Conservation (phyloP, 805 yeast species). For the Candida maltosa region DNA sequence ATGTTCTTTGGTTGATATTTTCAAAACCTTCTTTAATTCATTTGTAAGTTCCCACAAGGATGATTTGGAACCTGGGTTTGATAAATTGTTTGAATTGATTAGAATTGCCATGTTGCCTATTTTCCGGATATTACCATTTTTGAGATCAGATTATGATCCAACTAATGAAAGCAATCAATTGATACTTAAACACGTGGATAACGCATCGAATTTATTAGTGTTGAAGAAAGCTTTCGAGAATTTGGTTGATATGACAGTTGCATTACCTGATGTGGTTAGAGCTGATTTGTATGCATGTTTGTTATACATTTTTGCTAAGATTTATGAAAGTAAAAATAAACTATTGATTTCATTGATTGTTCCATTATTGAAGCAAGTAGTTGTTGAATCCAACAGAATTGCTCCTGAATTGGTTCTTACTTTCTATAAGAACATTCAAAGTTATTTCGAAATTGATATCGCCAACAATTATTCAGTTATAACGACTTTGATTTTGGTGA, state of each 20-base stretch:
- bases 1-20: slow-evolving; percentile 41
- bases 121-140: slow-evolving; percentile 56
- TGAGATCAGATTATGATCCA: slow-evolving; percentile 44
- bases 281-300: slow-evolving; percentile 71
- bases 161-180: slow-evolving; percentile 21
- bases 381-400: slow-evolving; percentile 20
- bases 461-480: slow-evolving; percentile 24
- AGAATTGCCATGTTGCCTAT: slow-evolving; percentile 67
- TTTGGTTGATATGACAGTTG: slow-evolving; percentile 58
- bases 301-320: slow-evolving; percentile 56
- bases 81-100: slow-evolving; percentile 77
- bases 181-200: slow-evolving; percentile 24
- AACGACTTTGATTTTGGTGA: slow-evolving; percentile 32
- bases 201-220: slow-evolving; percentile 36
- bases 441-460: slow-evolving; percentile 14
- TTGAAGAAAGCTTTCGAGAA: slow-evolving; percentile 49
- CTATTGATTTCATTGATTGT: slow-evolving; percentile 47
- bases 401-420: slow-evolving; percentile 18
- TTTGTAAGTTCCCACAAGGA: slow-evolving; percentile 34
- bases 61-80: slow-evolving; percentile 53
- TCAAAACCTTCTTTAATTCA: slow-evolving; percentile 26
- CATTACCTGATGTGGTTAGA: slow-evolving; percentile 66
- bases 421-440: slow-evolving; percentile 23
- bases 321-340: slow-evolving; percentile 44
- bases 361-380: slow-evolving; percentile 34